A percentile compares a stretch with the other conserved stretches of the same genome.
Conservation (phyloP, 192 early-diverging fungal species). For the Haplosporangium gracile region DNA sequence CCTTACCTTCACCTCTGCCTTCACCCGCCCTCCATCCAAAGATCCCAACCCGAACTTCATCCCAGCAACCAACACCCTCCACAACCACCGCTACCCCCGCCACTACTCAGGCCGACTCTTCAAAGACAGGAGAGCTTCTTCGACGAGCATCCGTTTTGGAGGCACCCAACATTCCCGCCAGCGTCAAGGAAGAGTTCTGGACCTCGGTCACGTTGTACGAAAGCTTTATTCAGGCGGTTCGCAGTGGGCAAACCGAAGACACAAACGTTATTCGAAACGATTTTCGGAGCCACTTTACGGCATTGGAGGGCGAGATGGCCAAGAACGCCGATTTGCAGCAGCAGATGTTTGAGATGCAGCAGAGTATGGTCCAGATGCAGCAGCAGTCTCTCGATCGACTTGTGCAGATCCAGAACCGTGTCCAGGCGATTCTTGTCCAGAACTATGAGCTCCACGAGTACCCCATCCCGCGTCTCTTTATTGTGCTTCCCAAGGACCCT, state of each 20-base stretch:
- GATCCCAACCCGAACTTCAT: neutral
- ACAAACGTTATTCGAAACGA: conserved; percentile 11
- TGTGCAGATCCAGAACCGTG: neutral
- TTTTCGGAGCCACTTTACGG: conserved; percentile 13
- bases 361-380: conserved; percentile 20
- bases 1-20: too few species aligned
- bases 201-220: conserved; percentile 23
- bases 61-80: neutral
- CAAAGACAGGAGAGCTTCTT: neutral
- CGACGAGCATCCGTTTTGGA: neutral
- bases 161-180: neutral
- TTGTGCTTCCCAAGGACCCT: conserved; percentile 10
- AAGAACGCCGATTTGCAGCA: conserved; percentile 8
- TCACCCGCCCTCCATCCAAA: neutral
- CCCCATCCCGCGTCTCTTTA: conserved; percentile 26
- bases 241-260: conserved; percentile 8
- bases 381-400: conserved; percentile 14
- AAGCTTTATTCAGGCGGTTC: conserved; percentile 6
- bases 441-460: conserved; percentile 23
- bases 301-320: conserved; percentile 11
- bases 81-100: neutral
- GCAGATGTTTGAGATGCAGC: conserved; percentile 19
- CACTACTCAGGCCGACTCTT: neutral
- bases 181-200: neutral
- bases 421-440: conserved; percentile 25